These are phyloP conservation scores for Solanum piurae DNA, from an alignment of 257 asterid genomes.

Conservation along the genomic window DNA sequence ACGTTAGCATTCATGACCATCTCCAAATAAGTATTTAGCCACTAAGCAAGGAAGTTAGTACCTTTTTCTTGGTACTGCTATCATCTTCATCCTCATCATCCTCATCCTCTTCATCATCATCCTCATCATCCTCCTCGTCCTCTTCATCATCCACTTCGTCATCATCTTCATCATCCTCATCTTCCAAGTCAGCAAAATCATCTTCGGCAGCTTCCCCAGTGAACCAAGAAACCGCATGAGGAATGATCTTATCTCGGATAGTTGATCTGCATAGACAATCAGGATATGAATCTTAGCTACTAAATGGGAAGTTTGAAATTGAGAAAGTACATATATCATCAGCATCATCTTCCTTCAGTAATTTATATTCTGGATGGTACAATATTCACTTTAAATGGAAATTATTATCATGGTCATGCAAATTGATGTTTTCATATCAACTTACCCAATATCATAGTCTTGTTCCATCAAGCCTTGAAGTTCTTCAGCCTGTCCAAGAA, in stretches of 20 bases:
- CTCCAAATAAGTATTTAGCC: not conserved
- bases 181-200: constrained; percentile 46
- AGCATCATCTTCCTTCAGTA: not conserved
- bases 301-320: not conserved
- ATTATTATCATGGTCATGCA: not conserved
- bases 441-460: constrained; percentile 82
- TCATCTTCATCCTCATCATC: constrained; percentile 12
- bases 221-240: constrained; percentile 94
- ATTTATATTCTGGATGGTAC: not conserved
- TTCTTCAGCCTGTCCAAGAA: constrained; percentile 60
- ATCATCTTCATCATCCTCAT: constrained; percentile 28
- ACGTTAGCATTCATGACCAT: not conserved
- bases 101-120: constrained; percentile 12
- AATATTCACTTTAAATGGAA: not conserved
- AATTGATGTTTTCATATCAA: not conserved
- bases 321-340: not conserved
- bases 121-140: constrained; percentile 17
- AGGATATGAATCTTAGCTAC: not conserved
- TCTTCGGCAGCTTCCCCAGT: constrained; percentile 86
- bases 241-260: constrained; percentile 74
- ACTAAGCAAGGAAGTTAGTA: not conserved
- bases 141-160: constrained; percentile 3
- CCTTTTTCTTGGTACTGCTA: constrained; percentile 55
- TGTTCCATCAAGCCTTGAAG: constrained; percentile 86
- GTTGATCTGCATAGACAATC: constrained; percentile 45